Evolutionary conservation across 225 moss, liverwort and hornwort species (phyloP).

Genomic region (Pseudoscleropodium purum): DNA sequence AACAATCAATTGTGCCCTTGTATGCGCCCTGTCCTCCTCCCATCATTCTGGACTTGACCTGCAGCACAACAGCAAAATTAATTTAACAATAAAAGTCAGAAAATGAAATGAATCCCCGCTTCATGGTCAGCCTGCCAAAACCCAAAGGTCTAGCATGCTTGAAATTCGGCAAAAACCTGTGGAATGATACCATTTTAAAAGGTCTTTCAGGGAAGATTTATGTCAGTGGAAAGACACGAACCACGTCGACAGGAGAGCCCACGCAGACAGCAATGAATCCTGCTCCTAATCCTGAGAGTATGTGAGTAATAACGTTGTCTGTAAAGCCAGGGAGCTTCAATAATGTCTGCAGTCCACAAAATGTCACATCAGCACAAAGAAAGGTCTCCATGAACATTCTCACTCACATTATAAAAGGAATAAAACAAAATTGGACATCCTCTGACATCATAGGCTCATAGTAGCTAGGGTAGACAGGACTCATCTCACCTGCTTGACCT

Average conservation of each 20-base stretch:
- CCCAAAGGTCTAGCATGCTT: not conserved
- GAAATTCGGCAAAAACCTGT: not conserved
- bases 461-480: not conserved
- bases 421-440: not conserved
- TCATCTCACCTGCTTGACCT: conserved; percentile 85
- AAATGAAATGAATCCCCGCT: not conserved
- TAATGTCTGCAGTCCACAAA: conserved; percentile 47
- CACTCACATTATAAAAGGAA: not conserved
- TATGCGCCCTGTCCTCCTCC: conserved; percentile 64
- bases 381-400: not conserved
- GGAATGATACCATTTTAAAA: not conserved
- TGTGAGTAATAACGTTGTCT: conserved; percentile 86
- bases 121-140: not conserved
- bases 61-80: conserved; percentile 19
- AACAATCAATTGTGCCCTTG: conserved; percentile 87
- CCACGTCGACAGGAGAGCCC: conserved; percentile 98
- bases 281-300: conserved; percentile 87
- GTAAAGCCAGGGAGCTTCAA: conserved; percentile 91
- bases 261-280: conserved; percentile 95
- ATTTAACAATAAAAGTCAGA: not conserved
- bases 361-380: not conserved
- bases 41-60: conserved; percentile 99
- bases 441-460: not conserved
- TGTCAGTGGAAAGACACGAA: conserved; percentile 25
- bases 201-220: not conserved